Conservation (phyloP, 257 asterid genomes). For the Solanum paucissectum region DNA sequence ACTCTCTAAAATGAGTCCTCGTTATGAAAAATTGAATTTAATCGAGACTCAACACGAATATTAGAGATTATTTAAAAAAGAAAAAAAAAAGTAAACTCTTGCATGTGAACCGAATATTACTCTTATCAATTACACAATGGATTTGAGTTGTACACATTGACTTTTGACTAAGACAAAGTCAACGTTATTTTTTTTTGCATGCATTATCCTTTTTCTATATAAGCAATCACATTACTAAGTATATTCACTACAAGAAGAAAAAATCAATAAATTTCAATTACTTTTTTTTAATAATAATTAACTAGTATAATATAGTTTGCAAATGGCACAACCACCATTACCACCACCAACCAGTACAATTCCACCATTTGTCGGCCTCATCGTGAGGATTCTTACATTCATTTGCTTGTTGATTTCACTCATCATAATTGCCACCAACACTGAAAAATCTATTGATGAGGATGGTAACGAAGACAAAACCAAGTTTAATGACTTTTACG, state of each 20-base stretch:
- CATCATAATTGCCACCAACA: constrained; percentile 24
- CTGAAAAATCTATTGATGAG: neutral
- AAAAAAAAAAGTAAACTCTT: neutral
- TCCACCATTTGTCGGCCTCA: constrained; percentile 22
- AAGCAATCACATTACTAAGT: neutral
- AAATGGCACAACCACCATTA: constrained; percentile 29
- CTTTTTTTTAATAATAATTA: neutral
- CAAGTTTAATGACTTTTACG: constrained; percentile 15
- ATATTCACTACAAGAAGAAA: neutral
- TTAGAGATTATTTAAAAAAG: neutral
- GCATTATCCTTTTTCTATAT: neutral
- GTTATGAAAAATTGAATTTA: neutral
- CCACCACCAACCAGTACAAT: constrained; percentile 12
- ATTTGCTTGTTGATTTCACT: constrained; percentile 25
- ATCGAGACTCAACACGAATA: neutral
- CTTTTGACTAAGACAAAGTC: neutral
- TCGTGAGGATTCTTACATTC: constrained; percentile 26
- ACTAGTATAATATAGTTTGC: neutral
- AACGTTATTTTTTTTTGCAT: too few relatives aligned
- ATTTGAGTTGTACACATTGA: neutral
- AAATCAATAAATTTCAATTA: neutral
- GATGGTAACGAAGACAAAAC: neutral
- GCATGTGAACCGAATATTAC: neutral
- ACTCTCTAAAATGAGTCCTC: neutral
- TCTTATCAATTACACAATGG: neutral